Evolutionary conservation across 169 alveolate species (phyloP), one percentile per base, ranked within the genome.

Genomic region (Perkinsus chesapeaki): DNA sequence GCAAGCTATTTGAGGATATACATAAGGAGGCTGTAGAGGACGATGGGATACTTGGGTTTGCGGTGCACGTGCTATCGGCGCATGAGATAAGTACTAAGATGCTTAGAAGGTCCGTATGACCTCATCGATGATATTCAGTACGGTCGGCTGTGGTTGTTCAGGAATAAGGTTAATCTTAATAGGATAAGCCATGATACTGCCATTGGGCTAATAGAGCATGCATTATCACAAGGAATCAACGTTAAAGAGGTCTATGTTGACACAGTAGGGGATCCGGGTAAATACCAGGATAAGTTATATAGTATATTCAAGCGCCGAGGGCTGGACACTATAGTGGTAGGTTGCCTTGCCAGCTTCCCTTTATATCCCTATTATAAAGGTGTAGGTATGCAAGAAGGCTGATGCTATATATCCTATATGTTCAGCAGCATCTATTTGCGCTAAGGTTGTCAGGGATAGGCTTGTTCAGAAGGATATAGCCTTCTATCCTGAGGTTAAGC

Each of bases 391-490:
- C 73, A 91, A 97, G 91, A 99, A 98, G 94, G 99, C 99, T 7
- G 99, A 99, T 95, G 96, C 99, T 43, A 96, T 97, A 73, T 98
- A 93, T 94, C 98, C 98, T 91, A 97, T 98, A 39, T 99, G 98
- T 36, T 97, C 99, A 93, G 99, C 99, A 27, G 99, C 99, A 0
- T 97, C 99, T 31, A 98, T 99, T 39, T 95, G 97, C 92, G 99
- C 99, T 31, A 99, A 99, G 96, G 99, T 99, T 36, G 96, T 98
- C 48, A 96, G 99, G 94, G 99, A 99, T 95, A 93, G 92, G 94
- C 94, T 94, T 39, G 47, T 91, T 39, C 82, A 48, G 92, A 36
- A 90, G 92, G 43, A 90, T n/a, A 37, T 47, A 91, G 12, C 82
- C 3, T 60, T 20, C 23, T 60, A 60, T 60, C 82, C 82, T 1